A percentile compares a stretch with the other conserved stretches of the same genome.
Evolutionary conservation across 2,329 filamentous ascomycete species (phyloP).

Genomic region (Saccharata proteae): DNA sequence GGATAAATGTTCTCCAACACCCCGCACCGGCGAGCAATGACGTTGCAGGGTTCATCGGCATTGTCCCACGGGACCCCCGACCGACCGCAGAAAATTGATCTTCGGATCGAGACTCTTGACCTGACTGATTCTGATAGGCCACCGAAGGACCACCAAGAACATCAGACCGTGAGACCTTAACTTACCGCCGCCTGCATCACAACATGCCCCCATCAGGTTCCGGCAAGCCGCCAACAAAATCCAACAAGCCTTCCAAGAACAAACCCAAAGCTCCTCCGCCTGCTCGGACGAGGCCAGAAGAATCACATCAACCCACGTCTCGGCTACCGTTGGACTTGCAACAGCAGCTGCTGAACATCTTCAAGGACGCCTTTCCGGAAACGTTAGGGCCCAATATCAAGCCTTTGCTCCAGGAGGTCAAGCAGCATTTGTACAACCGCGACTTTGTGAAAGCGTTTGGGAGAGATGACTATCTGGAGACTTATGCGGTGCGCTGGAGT

Average conservation of each 20-base stretch:
- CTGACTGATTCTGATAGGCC: too few relatives aligned
- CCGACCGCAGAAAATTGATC: too few relatives aligned
- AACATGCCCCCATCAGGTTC: too few relatives aligned
- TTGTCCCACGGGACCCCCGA: too few relatives aligned
- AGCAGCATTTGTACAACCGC: slow-evolving; percentile 71
- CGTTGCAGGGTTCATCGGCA: too few relatives aligned
- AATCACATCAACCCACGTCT: not conserved
- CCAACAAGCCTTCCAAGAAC: not conserved
- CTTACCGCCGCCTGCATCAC: too few relatives aligned
- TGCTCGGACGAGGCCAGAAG: not conserved
- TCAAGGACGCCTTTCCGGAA: slow-evolving; percentile 50
- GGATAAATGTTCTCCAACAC: too few relatives aligned
- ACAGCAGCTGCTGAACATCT: slow-evolving; percentile 62
- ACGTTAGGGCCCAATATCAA: slow-evolving; percentile 34
- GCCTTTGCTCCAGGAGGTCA: slow-evolving; percentile 63
- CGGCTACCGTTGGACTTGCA: slow-evolving; percentile 44
- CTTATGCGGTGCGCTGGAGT: slow-evolving; percentile 86
- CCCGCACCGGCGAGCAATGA: too few relatives aligned
- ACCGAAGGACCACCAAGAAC: too few relatives aligned
- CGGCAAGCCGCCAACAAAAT: not conserved
- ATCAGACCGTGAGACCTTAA: too few relatives aligned
- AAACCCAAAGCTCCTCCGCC: slow-evolving; percentile 6
- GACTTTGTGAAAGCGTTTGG: slow-evolving; percentile 77
- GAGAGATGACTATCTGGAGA: slow-evolving; percentile 55
- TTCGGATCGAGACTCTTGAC: too few relatives aligned